Base-by-base conservation (phyloP, 495 filamentous ascomycete species). In the Podospora comata region DNA sequence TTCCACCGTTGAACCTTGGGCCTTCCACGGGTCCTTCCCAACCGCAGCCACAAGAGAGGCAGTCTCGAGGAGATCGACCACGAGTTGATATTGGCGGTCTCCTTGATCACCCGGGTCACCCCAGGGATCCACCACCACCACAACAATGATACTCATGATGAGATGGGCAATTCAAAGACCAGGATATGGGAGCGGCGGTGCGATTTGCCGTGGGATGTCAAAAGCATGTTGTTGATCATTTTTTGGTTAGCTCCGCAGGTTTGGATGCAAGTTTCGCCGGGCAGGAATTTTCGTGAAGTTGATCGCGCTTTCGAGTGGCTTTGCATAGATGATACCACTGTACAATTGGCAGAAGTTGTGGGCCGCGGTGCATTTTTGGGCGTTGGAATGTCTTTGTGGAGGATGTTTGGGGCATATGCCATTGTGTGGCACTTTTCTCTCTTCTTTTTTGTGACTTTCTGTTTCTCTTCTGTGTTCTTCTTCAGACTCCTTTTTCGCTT, bases 21-120 rank as follows among this genome's bases (percentile, higher is more conserved):
- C 83, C 79, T 66, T 78, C 79, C 26, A 72, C 76, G 26, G 66
- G 70, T 26, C 70, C 70, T 1, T 70, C 77, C 19, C 69, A 67
- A 58, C 55, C 13, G 11, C 63, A 65, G 39, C 39, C 39, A 48
- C 57, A 16, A n/a, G 30, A 64, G n/a, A 27, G 53, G 28, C 67
- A 73, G 15, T 34, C 67, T 23, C 81, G 80, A 72, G 83, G 83
- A 62, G 83, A 85, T 58, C 78, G 82, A 30, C 74, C 79, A 57
- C 79, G 84, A 15, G 80, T 87, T 34, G 85, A 85, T 67, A 87
- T 87, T 68, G 81, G 82, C 27, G 85, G 84, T 34, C 75, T 87
- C 48, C 79, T 87, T 54, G 83, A 85, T 34, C 81, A 80, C 57
- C 76, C 79, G 2, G 75, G 76, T 11, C 77, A 76, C 27, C 70